phyloP scores from a whole-genome alignment of 352 stramenopile genomes.

The Phytophthora hybrid region DNA sequence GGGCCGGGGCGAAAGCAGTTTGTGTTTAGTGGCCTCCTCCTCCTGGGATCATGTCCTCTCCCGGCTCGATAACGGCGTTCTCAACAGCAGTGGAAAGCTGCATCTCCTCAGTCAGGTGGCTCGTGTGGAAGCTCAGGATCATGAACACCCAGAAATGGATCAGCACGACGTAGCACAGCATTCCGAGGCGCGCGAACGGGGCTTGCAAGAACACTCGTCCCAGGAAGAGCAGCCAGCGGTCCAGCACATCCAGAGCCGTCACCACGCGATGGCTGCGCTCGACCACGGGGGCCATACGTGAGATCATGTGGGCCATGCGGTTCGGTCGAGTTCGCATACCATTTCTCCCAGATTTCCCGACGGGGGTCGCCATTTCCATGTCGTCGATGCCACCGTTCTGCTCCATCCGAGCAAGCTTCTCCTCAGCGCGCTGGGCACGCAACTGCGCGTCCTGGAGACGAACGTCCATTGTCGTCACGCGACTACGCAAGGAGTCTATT shows the following conservation, averaged over 20 bases:
- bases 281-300: slow-evolving; percentile 70
- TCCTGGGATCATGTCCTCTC: slow-evolving; percentile 40
- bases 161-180: slow-evolving; percentile 82
- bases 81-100: slow-evolving; percentile 42
- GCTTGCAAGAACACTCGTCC: slow-evolving; percentile 80
- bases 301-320: slow-evolving; percentile 73
- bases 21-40: slow-evolving; percentile 19
- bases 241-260: slow-evolving; percentile 68
- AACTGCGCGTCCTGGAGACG: slow-evolving; percentile 67
- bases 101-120: slow-evolving; percentile 83
- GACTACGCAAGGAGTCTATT: slow-evolving; percentile 72
- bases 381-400: slow-evolving; percentile 71
- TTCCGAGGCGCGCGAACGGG: slow-evolving; percentile 74
- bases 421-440: slow-evolving; percentile 56
- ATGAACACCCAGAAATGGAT: slow-evolving; percentile 90
- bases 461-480: slow-evolving; percentile 75
- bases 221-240: slow-evolving; percentile 81
- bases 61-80: slow-evolving; percentile 32
- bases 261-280: slow-evolving; percentile 75
- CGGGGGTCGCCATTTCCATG: slow-evolving; percentile 69
- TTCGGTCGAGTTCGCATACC: slow-evolving; percentile 58
- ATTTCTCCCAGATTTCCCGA: slow-evolving; percentile 41
- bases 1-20: neutral
- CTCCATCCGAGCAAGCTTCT: slow-evolving; percentile 69
- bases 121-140: slow-evolving; percentile 90